These are phyloP conservation scores for Kappamyces sp. DNA, from an alignment of 192 early-diverging fungal genomes.

Conservation along the genomic window DNA sequence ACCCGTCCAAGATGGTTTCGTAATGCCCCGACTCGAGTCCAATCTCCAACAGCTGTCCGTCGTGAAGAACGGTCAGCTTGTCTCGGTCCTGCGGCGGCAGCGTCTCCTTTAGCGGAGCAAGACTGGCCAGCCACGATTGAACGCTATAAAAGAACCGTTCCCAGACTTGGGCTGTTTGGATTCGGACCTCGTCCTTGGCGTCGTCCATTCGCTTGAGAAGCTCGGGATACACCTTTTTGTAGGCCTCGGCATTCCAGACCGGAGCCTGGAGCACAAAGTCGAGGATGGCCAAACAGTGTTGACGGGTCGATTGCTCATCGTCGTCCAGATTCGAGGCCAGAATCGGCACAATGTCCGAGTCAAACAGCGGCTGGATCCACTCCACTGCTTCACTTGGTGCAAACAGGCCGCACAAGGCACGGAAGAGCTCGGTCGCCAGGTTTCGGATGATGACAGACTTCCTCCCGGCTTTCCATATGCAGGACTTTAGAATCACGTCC, in stretches of 20 bases:
- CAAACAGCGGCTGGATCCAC: slow-evolving; percentile 20
- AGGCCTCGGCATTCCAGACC: slow-evolving; percentile 6
- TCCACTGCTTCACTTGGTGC: slow-evolving; percentile 21
- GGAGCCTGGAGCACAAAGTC: neutral
- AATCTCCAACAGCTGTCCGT: slow-evolving; percentile 30
- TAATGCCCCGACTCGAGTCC: slow-evolving; percentile 47
- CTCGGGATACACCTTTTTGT: slow-evolving; percentile 50
- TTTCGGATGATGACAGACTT: slow-evolving; percentile 28
- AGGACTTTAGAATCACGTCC: slow-evolving; percentile 27
- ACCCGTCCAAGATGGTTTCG: slow-evolving; percentile 43
- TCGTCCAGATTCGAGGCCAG: slow-evolving; percentile 21
- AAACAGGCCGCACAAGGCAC: neutral
- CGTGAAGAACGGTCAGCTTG: neutral
- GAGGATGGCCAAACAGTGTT: neutral
- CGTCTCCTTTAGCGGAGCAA: slow-evolving; percentile 3
- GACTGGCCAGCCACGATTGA: slow-evolving; percentile 15
- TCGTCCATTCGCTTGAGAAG: slow-evolving; percentile 55
- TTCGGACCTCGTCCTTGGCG: slow-evolving; percentile 43
- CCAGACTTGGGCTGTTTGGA: slow-evolving; percentile 21
- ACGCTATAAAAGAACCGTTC: slow-evolving; percentile 27
- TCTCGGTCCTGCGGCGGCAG: neutral
- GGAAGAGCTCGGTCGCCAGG: slow-evolving; percentile 23
- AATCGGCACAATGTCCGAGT: slow-evolving; percentile 13
- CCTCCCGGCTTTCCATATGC: slow-evolving; percentile 42
- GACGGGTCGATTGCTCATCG: neutral